Base-by-base conservation (phyloP, 2,329 filamentous ascomycete genomes). In the Colletotrichum lindemuthianum region DNA sequence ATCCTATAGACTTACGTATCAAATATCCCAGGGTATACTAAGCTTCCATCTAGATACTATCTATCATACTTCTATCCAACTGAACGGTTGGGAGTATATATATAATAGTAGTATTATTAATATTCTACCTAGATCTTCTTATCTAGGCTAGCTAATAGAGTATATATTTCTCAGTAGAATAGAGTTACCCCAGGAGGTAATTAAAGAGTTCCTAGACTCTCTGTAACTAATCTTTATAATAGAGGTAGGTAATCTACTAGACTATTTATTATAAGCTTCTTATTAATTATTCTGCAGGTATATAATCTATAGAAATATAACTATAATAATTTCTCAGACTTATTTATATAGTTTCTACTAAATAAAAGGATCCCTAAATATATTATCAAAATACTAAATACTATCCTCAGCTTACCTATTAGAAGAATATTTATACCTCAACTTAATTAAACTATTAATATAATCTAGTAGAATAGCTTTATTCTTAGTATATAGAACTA, bases 321-420 rank as follows among this genome's bases (percentile, higher is more conserved):
- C 75, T 98, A 95, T 81, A 99, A 98, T 80, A 97, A 97, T 77
- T 99, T 98, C 77, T 92, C 92, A 4, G 95, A 98, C 73, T 93
- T 97, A 66, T 90, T 98, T 69, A 83, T 92, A 67, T 96, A 92
- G 76, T 98, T 98, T 68, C 82, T 98, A 0, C 82, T 97, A 1
- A 95, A 96, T 24, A 91, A 89, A 70, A 92, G 92, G 3, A 98
- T 98, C 65, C 96, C 96, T 0, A 86, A 89, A 1, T 89, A 97
- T 71, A 98, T 99, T 69, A 86, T 88, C 36, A 92, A 90, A 69
- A 89, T 98, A 74, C 95, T 95, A 0, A 86, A 93, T 72, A 91
- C 90, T 1, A 94, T 98, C 8, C 83, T 98, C 11, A 88, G 91
- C 63, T 96, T 93, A 0, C 93, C 93, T 0, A 91, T 97, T 72